Base-by-base conservation (phyloP, 768 basidiomycete genomes). In the Rhizopogon vesiculosus region DNA sequence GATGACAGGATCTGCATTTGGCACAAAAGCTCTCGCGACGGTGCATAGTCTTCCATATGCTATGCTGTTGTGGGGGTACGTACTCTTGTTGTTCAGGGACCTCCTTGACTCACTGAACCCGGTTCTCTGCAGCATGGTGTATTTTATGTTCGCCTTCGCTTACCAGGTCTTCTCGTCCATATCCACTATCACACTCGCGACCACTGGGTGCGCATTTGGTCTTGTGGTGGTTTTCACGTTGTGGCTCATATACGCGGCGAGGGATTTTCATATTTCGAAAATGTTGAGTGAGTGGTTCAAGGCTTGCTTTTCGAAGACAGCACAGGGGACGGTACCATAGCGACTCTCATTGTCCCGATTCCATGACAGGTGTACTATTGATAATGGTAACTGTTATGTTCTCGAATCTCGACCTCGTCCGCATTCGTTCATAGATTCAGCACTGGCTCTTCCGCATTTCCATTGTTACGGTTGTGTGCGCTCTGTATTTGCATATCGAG, bases 1-100 rank as follows among this genome's bases (percentile, higher is more conserved):
- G 9, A 56, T 56, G 39, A 56, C 58, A 13, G 40, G 50, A 5
- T 45, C 58, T 9, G 46, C 25, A 18, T 38, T 56, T 18, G 48
- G 55, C 16, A 44, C 54, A 10, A 68, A 73, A 51, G 56, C 62
- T 0, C 53, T 73, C 6, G 65, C 71, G 2, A 67, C 70, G 15
- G 58, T 70, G 44, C 71, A 67, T 44, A 69, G 66, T 51, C 58
- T 72, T 22, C 71, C 71, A 3, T 71, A 69, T 49, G 71, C 64
- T 15, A 57, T 70, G 15, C 59, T 71, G 35, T 62, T 72, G 60
- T 71, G 66, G 62, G 58, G 58, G 58, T 51, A 16, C 13, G 55
- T 42, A 18, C 25, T 22, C 8, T 22, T 29, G 8, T 49, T 33
- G 9, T 33, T 19, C 10, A 50, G 7, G 3, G 15, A 25, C 35